Evolutionary conservation across 73 alveolate species (phyloP).

Genomic region (Paramecium caudatum): DNA sequence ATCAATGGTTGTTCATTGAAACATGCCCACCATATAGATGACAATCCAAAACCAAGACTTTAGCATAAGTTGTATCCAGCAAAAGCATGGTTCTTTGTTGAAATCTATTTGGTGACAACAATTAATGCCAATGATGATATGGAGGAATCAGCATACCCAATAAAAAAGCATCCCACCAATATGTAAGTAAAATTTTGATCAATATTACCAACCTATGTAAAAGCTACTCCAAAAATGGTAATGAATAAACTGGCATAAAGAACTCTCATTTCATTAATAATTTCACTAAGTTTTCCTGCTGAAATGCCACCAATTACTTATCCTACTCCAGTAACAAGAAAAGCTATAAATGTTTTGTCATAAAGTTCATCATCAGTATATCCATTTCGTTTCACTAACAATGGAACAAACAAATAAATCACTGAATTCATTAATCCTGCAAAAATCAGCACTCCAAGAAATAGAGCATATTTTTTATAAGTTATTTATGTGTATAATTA

Average conservation of each 20-base stretch:
- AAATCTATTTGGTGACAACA: slow-evolving; percentile 34
- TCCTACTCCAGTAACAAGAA: slow-evolving; percentile 48
- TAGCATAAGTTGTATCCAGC: slow-evolving; percentile 61
- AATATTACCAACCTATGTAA: slow-evolving; percentile 8
- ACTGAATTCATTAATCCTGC: slow-evolving; percentile 66
- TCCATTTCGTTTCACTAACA: not conserved
- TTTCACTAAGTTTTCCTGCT: slow-evolving; percentile 47
- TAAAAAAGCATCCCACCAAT: not conserved
- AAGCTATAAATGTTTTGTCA: not conserved
- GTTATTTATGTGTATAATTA: not conserved
- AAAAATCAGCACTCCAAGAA: slow-evolving; percentile 32
- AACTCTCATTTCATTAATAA: not conserved
- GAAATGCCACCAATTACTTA: slow-evolving; percentile 35
- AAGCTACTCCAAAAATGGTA: not conserved
- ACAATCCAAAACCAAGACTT: slow-evolving; percentile 62
- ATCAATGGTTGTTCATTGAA: not conserved
- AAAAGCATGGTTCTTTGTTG: slow-evolving; percentile 52
- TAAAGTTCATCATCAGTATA: not conserved
- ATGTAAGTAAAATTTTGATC: not conserved
- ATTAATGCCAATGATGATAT: slow-evolving; percentile 52
- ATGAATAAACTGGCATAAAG: not conserved
- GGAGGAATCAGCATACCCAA: slow-evolving; percentile 45
- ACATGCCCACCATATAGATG: slow-evolving; percentile 60
- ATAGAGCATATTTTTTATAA: not conserved
- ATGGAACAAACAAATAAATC: slow-evolving; percentile 40